phyloP scores from a whole-genome alignment of 345 rosid species.

The Atalantia buxifolia region DNA sequence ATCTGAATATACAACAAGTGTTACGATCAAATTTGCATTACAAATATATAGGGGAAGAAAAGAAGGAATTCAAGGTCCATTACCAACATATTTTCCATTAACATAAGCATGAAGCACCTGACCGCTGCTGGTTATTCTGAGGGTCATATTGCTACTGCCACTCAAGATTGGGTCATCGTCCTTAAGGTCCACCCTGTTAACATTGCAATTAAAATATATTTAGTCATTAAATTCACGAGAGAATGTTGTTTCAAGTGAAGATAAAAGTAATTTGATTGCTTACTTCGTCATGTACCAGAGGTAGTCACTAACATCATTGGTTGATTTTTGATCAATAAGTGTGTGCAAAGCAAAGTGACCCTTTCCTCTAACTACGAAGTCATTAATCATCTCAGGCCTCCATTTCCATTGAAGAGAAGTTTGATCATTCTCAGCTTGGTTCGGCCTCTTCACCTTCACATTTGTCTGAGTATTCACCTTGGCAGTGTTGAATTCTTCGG shows the following conservation, averaged over 20 bases:
- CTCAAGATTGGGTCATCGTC: constrained; percentile 47
- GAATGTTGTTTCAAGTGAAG: background rate
- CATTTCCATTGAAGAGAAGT: constrained; percentile 46
- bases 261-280: background rate
- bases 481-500: constrained; percentile 60
- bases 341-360: constrained; percentile 25
- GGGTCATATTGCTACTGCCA: constrained; percentile 24
- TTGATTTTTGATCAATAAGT: constrained; percentile 54
- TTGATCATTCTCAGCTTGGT: constrained; percentile 31
- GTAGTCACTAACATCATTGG: constrained; percentile 56
- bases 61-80: background rate
- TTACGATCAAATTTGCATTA: background rate
- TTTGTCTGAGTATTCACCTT: constrained; percentile 61
- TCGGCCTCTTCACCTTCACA: constrained; percentile 31
- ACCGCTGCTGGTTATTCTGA: constrained; percentile 45
- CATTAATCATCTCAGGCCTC: constrained; percentile 47
- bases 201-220: background rate
- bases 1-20: constrained; percentile 21
- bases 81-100: constrained; percentile 49
- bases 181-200: constrained; percentile 35
- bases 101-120: constrained; percentile 57
- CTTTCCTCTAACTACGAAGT: constrained; percentile 26
- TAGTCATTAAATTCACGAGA: background rate
- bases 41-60: background rate
- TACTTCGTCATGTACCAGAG: constrained; percentile 78